Evolutionary conservation across 805 yeast genomes (phyloP).

Genomic region (Nakazawaea holstii): DNA sequence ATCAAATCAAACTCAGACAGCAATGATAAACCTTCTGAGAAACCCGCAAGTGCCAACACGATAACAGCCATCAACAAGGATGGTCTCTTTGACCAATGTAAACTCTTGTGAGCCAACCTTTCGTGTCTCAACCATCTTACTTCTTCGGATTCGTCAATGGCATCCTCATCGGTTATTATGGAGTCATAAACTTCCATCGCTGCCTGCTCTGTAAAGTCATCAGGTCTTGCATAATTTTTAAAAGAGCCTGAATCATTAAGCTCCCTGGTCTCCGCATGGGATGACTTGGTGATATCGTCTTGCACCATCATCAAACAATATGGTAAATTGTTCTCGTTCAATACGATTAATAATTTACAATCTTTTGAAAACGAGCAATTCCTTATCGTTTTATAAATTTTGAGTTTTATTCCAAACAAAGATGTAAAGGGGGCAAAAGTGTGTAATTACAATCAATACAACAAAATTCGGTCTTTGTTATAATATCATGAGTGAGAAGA

Average conservation of each 20-base stretch:
- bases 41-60: conserved; percentile 28
- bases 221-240: not conserved
- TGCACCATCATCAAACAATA: no score
- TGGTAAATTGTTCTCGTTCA: no score
- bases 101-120: conserved; percentile 31
- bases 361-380: no score
- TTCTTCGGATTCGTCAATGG: conserved; percentile 30
- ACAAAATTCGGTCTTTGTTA: no score
- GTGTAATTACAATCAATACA: no score
- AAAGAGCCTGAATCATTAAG: not conserved
- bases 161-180: conserved; percentile 28
- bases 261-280: no score
- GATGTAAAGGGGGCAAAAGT: no score
- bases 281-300: no score
- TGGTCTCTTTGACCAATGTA: conserved; percentile 47
- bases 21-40: conserved; percentile 28
- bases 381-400: no score
- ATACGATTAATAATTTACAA: no score
- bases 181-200: conserved; percentile 29
- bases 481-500: no score
- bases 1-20: conserved; percentile 26
- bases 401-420: no score
- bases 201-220: not conserved
- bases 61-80: conserved; percentile 36
- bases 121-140: conserved; percentile 46